Evolutionary conservation across 768 basidiomycete genomes (phyloP), one percentile per base, ranked within the genome.

Genomic region (Psilocybe azurescens): DNA sequence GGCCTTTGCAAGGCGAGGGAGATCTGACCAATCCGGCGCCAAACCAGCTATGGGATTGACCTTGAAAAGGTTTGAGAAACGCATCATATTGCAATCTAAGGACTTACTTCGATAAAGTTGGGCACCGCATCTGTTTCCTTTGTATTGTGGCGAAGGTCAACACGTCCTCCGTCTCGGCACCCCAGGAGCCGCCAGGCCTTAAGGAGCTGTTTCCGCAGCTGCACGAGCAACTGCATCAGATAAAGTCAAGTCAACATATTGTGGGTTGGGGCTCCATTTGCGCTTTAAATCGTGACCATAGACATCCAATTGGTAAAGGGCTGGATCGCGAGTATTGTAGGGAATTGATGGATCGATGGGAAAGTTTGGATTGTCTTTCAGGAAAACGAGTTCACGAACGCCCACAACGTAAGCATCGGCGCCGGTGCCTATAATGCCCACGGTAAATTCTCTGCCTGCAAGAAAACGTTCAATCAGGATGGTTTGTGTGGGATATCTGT

Each of bases 381-480:
- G 51, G 44, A 65, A 67, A 3, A 66, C 62, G 32, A 67, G 56
- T 57, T 71, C 69, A 14, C 66, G 60, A 18, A 71, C 65, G 6
- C 70, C 68, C 28, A 71, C 52, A 11, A 63, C 66, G 2, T 50
- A 36, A 1, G 70, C 67, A 13, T 66, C 62, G 39, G 48, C 53
- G 1, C 72, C 72, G 3, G 68, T 73, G 3, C 70, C 72, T 11
- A 71, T 18, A 41, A 73, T 68, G 7, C 69, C 67, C 1, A 71
- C 67, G 2, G 72, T 73, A 38, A 73, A 69, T 51, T 73, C 72
- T 2, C 67, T 59, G 8, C 72, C 70, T 5, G 53, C 49, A 29
- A 73, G 66, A 53, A 73, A 73, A 28, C 60, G 53, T 59, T 73
- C 72, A 33, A 73, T 54, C 10, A 71, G 39, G 30, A 71, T 66